Base-by-base conservation (phyloP, 2,329 filamentous ascomycete species). In the Thielaviopsis euricoi region DNA sequence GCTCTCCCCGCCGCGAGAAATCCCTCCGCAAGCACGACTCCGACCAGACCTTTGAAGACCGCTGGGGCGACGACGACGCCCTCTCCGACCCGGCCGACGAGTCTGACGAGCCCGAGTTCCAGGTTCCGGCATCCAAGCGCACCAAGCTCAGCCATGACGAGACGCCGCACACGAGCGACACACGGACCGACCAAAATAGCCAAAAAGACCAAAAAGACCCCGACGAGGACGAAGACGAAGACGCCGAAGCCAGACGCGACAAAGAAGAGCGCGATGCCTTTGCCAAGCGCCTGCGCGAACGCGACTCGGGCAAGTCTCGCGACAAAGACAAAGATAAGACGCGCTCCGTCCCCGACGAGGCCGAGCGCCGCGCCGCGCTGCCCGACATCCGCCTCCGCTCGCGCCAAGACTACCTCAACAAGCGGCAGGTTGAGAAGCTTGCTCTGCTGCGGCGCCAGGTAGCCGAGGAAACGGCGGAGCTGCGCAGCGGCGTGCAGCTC, bases 371-470 rank as follows among this genome's bases (percentile, higher is more conserved):
- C 61, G 82, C 83, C 9, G 86, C 86, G n/a, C 77, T 95, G 67
- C 82, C 84, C 2, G 89, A 94, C 61, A 71, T 96, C 19, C 80
- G 93, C 49, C 76, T 93, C 66, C 81, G 89, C 33, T 95, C 90
- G 2, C 81, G 93, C 61, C 90, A 96, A 67, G 85, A 93, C 63
- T 98, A 98, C 67, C 76, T 98, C 29, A 89, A 89, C 70, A 97
- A 98, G 74, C 80, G 93, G 62, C 90, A 96, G 68, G 76, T 85
- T 0, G 89, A 97, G 69, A 82, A 88, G 61, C 72, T 98, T 17
- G 87, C 87, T 0, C 72, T 98, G n/a, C 72, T 98, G 54, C 81
- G 90, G 33, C 88, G 87, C 65, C 91, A 97, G 66, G 93, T 98
- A 1, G 82, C 82, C 0, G 91, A 97, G 64, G 93, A 98, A 68